Evolutionary conservation across 768 basidiomycete species (phyloP), one percentile per base, ranked within the genome.

Genomic region (Serendipita sp.): DNA sequence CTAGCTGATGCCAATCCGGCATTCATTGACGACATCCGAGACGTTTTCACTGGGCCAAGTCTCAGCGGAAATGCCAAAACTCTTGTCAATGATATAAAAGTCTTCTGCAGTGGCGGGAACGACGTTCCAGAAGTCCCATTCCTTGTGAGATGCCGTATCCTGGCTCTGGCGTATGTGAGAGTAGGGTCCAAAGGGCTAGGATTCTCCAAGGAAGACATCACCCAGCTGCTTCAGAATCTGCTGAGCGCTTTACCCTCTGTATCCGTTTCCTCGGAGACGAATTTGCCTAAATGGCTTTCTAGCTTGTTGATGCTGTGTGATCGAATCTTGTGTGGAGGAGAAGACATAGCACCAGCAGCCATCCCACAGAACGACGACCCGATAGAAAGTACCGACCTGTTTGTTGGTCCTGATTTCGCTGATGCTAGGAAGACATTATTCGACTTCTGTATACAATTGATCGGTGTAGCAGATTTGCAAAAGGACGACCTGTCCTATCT

Each of bases 1-100:
- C 80, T 99, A 35, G 85, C 95, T 53, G 93, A 96, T 71, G 84
- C 89, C 67, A 87, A 93, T 70, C 84, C 88, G 2, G 85, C 87
- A 5, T 81, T 98, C 64, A 83, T 96, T 46, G 96, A 94, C 71
- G 92, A 96, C 71, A 80, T 96, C 44, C 84, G 88, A 68, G 80
- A 80, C 30, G 88, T 89, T 24, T 93, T 96, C 73, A 80, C 88
- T 65, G 84, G 85, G 32, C 76, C 81, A 10, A 77, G 77, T 63
- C 80, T 78, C 54, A 75, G 78, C 47, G 78, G 80, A 30, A 76
- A 84, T 68, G 86, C 87, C 4, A 78, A 94, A 58, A 80, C 80
- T 47, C 79, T 83, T 64, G 80, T 97, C 63, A 86, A 88, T 38
- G 88, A 92, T 70, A 81, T 95, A 71, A 83, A 83, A 66, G 74